Base-by-base conservation (phyloP, 2,329 filamentous ascomycete genomes). In the Hypoxylon sp. region DNA sequence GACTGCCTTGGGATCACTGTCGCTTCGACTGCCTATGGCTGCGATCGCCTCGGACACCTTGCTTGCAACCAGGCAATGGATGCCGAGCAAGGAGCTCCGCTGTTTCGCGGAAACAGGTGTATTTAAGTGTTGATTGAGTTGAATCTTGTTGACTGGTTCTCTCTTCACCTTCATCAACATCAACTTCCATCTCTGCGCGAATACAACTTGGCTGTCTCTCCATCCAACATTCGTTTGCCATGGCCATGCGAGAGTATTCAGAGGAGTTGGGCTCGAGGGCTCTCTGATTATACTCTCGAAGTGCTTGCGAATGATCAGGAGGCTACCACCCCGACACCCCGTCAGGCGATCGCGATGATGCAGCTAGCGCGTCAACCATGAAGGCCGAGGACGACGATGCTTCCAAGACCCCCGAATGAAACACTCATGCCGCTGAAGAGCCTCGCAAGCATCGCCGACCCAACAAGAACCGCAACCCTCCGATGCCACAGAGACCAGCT, bases 401-500 rank as follows among this genome's bases (percentile, higher is more conserved):
- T n/a, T 37, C 32, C 32, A 5, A n/a, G 12, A 37, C 12, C 32
- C 32, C 12, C 32, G 32, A 37, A 3, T 1, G 6, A 14, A 37
- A 12, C 32, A 6, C 14, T 12, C 12, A n/a, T 1, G 14, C 8
- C 14, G 32, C 14, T 14, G 3, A 37, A 14, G 4, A 21, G 16
- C 30, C 30, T 34, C 37, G 37, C 16, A 39, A 16, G n/a, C 34
- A 8, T 7, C n/a, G n/a, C 7, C 16, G 37, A 21, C 37, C 37
- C 16, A 41, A 41, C 37, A 19, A 41, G 37, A 21, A 41, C 16
- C 37, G 16, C 16, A 11, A 21, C 37, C 6, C 37, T 3, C 37
- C n/a, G 2, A 6, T 7, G n/a, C n/a, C 8, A 21, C 21, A 51
- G 8, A 21, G 21, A 47, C 23, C 46, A 3, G 60, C 67, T 69